Evolutionary conservation across 1,284 basidiomycete genomes (phyloP).

Genomic region (Malassezia nana): DNA sequence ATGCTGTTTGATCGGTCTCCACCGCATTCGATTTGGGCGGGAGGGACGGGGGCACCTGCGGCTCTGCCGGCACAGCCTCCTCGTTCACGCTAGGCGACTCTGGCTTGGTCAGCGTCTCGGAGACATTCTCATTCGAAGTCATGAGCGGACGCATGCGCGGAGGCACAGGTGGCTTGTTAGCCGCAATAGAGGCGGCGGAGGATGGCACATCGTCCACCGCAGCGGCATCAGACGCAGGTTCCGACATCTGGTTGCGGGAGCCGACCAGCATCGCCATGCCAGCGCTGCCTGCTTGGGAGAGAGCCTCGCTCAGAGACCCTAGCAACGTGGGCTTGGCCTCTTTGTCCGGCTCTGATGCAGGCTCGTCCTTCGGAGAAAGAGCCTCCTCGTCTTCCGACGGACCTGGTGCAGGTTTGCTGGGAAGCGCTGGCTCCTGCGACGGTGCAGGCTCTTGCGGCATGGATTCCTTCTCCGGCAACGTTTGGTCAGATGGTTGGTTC

Average conservation of each 20-base stretch:
- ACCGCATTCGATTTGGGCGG: too few relatives aligned
- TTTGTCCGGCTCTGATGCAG: background rate
- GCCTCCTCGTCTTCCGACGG: background rate
- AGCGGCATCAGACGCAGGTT: background rate
- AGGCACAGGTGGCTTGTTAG: background rate
- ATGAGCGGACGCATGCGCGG: constrained; percentile 2
- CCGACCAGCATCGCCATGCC: background rate
- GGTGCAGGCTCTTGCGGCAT: too few relatives aligned
- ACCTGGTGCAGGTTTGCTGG: background rate
- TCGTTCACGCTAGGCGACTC: background rate
- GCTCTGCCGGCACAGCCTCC: background rate
- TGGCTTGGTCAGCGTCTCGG: background rate
- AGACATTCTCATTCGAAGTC: background rate
- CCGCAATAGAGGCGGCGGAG: background rate
- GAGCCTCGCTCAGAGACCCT: background rate
- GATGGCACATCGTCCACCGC: background rate
- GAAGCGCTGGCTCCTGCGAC: background rate
- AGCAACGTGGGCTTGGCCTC: background rate
- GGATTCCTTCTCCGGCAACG: background rate
- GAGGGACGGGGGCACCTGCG: too few relatives aligned
- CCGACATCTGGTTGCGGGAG: background rate
- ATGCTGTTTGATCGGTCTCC: too few relatives aligned
- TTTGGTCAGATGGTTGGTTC: too few relatives aligned
- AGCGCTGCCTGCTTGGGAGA: background rate
- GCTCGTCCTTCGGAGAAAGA: background rate